phyloP scores from a whole-genome alignment of 805 yeast species.

The Hanseniaspora jakobsenii region DNA sequence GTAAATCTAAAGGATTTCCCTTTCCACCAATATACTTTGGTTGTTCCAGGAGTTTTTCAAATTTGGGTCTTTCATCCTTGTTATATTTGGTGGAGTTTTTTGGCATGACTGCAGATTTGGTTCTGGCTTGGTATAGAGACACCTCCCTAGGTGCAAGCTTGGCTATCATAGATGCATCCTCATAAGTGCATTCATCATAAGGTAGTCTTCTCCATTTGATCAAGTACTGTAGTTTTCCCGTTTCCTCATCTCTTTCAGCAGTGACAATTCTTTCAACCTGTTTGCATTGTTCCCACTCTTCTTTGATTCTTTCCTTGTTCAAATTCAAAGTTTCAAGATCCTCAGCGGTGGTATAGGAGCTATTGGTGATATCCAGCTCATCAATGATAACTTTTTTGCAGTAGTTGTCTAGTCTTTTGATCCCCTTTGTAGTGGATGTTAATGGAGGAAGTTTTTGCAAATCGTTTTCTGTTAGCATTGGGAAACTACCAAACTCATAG shows the following conservation, averaged over 20 bases:
- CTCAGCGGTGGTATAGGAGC: slow-evolving; percentile 74
- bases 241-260: slow-evolving; percentile 55
- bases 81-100: slow-evolving; percentile 36
- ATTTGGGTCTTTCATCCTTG: slow-evolving; percentile 56
- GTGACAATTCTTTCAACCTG: slow-evolving; percentile 84
- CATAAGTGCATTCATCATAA: slow-evolving; percentile 97
- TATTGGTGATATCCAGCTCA: slow-evolving; percentile 66
- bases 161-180: slow-evolving; percentile 77
- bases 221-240: slow-evolving; percentile 60
- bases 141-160: slow-evolving; percentile 74
- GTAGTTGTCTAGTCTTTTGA: slow-evolving; percentile 80
- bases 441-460: slow-evolving; percentile 10
- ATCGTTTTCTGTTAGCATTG: slow-evolving; percentile 18
- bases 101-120: slow-evolving; percentile 76
- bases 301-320: slow-evolving; percentile 73
- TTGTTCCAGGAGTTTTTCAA: slow-evolving; percentile 75
- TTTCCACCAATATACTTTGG: slow-evolving; percentile 73
- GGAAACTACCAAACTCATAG: slow-evolving; percentile 29
- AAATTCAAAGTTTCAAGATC: slow-evolving; percentile 89
- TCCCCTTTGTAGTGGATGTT: slow-evolving; percentile 44
- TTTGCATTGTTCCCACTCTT: slow-evolving; percentile 71
- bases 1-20: slow-evolving; percentile 37
- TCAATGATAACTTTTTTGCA: slow-evolving; percentile 61
- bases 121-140: slow-evolving; percentile 65
- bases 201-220: slow-evolving; percentile 90